A percentile compares a stretch with the other conserved stretches of the same genome.
Evolutionary conservation across 495 filamentous ascomycete genomes (phyloP).

Genomic region (Thozetella sp.): DNA sequence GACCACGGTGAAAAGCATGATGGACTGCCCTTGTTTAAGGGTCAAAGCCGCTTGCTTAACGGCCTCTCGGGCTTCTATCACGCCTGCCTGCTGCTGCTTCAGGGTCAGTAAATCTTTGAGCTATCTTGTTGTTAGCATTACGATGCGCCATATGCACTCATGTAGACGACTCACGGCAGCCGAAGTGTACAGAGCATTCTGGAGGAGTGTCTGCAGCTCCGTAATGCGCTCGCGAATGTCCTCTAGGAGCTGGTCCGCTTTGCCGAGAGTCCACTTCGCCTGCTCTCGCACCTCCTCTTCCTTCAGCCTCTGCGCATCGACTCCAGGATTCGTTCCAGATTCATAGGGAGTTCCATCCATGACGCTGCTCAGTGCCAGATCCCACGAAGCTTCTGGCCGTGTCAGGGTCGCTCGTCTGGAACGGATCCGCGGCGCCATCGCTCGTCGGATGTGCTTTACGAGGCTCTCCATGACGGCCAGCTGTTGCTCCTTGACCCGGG

Average conservation of each 20-base stretch:
- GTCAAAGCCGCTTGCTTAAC: conserved; percentile 59
- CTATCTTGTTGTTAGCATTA: conserved; percentile 15
- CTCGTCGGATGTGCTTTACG: conserved; percentile 50
- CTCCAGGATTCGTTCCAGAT: background rate
- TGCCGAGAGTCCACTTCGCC: conserved; percentile 9
- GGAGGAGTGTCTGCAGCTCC: conserved; percentile 12
- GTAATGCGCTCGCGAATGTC: conserved; percentile 6
- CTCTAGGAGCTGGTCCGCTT: conserved; percentile 6
- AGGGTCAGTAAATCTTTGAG: conserved; percentile 52
- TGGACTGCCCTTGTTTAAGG: conserved; percentile 55
- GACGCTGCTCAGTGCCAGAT: background rate
- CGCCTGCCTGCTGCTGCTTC: conserved; percentile 66
- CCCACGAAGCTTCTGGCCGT: background rate
- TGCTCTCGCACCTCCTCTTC: background rate
- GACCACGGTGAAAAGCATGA: conserved; percentile 68
- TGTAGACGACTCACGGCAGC: conserved; percentile 8
- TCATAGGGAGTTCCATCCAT: background rate
- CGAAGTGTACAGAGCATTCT: conserved; percentile 4
- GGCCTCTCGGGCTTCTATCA: conserved; percentile 59
- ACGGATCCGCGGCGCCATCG: background rate
- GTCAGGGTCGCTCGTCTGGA: conserved; percentile 1
- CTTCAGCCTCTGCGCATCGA: background rate
- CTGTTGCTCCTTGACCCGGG: conserved; percentile 58
- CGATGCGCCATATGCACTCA: conserved; percentile 7
- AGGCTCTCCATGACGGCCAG: conserved; percentile 59